Base-by-base conservation (phyloP, 257 asterid species). In the Henckelia pumila region DNA sequence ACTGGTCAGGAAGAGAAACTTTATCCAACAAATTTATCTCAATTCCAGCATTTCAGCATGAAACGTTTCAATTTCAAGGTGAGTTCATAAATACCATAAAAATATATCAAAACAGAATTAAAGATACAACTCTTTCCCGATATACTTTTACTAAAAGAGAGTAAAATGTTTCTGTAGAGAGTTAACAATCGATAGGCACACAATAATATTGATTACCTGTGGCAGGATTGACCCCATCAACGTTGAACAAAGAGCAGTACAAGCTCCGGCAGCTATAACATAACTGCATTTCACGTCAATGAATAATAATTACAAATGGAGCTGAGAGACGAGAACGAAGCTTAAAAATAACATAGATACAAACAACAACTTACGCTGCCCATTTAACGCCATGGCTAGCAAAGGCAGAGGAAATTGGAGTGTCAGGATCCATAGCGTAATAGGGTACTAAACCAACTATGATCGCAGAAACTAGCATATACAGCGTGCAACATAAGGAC, bases 321-420 rank as follows among this genome's bases (percentile, higher is more conserved):
- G 19, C 1, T 57, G 24, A 56, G 9, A 14, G 59, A 66, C 63
- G 63, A 56, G 33, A 64, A 56, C 20, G 14, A 59, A 67, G 66
- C 59, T 68, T 9, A 59, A 19, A 23, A 73, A 63, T 3, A 61
- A 47, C 16, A 7, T 40, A 22, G 8, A 52, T 68, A 59, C 8
- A 71, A 29, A 59, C 37, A 29, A 59, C 37, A 55, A 80, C 99
- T 80, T 80, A 93, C 99, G 97, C 95, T 57, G 99, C 99, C 99
- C 99, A 93, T 6, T 84, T 20, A 55, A 86, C 59, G 52, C 92
- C 99, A 63, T 86, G 94, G 74, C 83, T 81, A 61, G 87, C 70
- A 72, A 93, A 90, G 23, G 99, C 99, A n/a, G 99, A 90, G 49
- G 99, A 90, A 74, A 93, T 90, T 10, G 99, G 99, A 71, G 97